Base-by-base conservation (phyloP, 2,329 filamentous ascomycete genomes). In the Mycosphaerella arachidis region DNA sequence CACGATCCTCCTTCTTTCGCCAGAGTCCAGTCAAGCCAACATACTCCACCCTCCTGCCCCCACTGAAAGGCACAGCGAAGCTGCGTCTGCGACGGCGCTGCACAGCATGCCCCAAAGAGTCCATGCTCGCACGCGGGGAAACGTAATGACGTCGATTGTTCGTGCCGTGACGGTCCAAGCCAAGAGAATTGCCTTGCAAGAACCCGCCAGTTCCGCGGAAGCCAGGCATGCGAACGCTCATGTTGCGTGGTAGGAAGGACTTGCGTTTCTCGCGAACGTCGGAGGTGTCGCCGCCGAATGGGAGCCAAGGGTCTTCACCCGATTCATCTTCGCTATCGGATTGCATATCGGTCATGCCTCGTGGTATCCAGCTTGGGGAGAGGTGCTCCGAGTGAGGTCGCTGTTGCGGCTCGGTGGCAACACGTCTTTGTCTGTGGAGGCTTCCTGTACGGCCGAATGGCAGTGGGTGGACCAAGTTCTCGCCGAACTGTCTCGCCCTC, bases 351-450 rank as follows among this genome's bases (percentile, higher is more conserved):
- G 84, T 87, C 71, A 86, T 86, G n/a, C 80, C 80, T 40, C 81
- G 80, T 1, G 85, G 85, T 24, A 81, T 79, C 85, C 85, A 87
- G 68, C 86, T 84, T 1, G 85, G 84, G 64, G 86, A 81, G 6
- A 85, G 71, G 13, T 16, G 16, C 13, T 43, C 13, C 45, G 77
- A 78, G 48, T 59, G 64, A 8, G 67, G 63, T 76, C 68, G 60
- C 9, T 61, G 48, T 30, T 57, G 62, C 68, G 61, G 57, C 65
- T 72, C 8, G 65, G 68, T 45, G 64, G 65, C 29, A 69, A 72
- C 33, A 64, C 45, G 61, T 12, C 53, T 52, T 4, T 43, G 53
- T 24, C 53, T 63, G 30, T 64, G 66, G 13, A 67, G 40, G 40
- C 63, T 66, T 35, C 56, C 56, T 9, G 58, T 57, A 46, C 71